Evolutionary conservation across 306 rosid species (phyloP), one percentile per base, ranked within the genome.

Genomic region (Dryas alaskensis): DNA sequence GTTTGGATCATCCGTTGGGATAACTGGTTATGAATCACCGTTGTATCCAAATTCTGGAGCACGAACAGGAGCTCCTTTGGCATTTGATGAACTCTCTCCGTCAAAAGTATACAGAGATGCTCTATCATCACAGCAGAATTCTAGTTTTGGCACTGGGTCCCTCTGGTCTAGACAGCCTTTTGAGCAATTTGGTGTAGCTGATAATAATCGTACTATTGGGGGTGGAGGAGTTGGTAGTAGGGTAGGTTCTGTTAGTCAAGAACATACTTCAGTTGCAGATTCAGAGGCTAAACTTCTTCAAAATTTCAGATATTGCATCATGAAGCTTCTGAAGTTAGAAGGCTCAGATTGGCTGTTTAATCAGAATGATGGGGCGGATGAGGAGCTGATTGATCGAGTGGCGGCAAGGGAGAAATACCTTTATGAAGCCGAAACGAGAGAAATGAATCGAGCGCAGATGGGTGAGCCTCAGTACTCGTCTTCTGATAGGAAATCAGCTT

Each of bases 281-380:
- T 67, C 76, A 31, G 96, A 87, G 80, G 86, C 89, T 58, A 87
- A 88, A 78, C 96, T 95, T 78, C 97, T 93, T 74, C 96, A 84
- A 70, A 79, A 93, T 40, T 84, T 95, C 72, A 87, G 99, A 81
- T 78, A 68, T 53, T 92, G 98, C 85, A 95, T 95, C 81, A 67
- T 88, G 76, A 85, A 73, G 83, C 92, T 95, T 82, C 77, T 88
- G 72, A 95, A 92, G 78, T 62, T 92, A 85, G 99, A 95, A 74
- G 99, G 99, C 37, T 92, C 99, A 13, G 99, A 90, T 71, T 90
- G 93, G 97, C 72, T 95, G 79, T 95, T 95, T 78, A 81, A 80
- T 40, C 99, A 92, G 80, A 88, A 87, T 77, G 98, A 85, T 76
- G 99, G 99, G 55, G 85, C 81, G 60, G 99, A 95, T 44, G 99